Evolutionary conservation across 2,329 filamentous ascomycete species (phyloP).

Genomic region (Amauroascus niger): DNA sequence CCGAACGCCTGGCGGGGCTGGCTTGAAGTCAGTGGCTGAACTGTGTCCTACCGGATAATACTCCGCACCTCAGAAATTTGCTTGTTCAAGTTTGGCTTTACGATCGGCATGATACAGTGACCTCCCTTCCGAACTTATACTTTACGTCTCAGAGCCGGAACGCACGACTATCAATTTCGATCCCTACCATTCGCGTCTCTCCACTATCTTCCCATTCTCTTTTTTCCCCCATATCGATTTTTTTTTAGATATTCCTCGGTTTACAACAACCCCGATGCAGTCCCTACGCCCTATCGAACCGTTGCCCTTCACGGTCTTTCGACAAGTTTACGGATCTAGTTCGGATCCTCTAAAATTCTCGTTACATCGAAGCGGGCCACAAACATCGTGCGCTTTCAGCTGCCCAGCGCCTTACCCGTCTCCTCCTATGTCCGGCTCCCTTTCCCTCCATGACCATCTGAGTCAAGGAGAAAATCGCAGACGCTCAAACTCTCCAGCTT

Average conservation of each 20-base stretch:
- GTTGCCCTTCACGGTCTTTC: conserved; percentile 16
- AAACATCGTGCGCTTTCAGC: conserved; percentile 18
- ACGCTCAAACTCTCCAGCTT: conserved; percentile 20
- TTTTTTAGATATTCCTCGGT: neutral
- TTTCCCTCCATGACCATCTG: conserved; percentile 22
- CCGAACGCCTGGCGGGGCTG: neutral
- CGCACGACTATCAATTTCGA: neutral
- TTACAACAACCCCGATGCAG: conserved; percentile 16
- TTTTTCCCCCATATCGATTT: neutral
- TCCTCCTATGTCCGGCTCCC: conserved; percentile 30
- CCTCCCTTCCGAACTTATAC: neutral
- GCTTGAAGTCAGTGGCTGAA: neutral
- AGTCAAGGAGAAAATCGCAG: conserved; percentile 23
- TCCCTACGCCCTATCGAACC: conserved; percentile 17
- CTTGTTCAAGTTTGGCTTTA: conserved; percentile 2
- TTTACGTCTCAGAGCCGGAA: neutral
- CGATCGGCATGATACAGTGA: conserved; percentile 5
- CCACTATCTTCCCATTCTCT: neutral
- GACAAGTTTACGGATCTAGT: conserved; percentile 21
- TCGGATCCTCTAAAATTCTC: conserved; percentile 23
- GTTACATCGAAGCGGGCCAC: conserved; percentile 22
- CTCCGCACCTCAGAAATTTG: neutral
- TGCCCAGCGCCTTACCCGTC: conserved; percentile 25
- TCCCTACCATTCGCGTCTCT: neutral
- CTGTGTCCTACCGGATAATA: neutral